phyloP scores from a whole-genome alignment of 169 alveolate species.

The Eimeria tenella region DNA sequence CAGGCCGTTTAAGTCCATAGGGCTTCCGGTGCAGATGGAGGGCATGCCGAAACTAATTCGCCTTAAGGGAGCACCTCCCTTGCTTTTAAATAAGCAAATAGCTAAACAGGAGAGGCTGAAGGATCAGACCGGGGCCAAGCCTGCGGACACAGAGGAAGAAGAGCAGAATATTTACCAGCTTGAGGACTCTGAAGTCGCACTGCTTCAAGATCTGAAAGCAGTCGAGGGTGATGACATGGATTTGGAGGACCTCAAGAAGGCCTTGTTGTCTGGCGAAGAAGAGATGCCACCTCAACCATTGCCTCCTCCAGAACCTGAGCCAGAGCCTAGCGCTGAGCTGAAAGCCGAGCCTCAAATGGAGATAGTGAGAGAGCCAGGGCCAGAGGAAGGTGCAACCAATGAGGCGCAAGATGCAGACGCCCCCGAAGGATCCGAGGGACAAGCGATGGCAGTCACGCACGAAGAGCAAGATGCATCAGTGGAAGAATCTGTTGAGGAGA shows the following conservation, averaged over 20 bases:
- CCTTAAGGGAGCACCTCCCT: constrained; percentile 13
- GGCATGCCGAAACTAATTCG: constrained; percentile 45
- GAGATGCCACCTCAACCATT: neutral
- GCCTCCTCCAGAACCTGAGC: constrained; percentile 11
- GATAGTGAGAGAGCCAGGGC: neutral
- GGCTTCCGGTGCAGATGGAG: constrained; percentile 66
- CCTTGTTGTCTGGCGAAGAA: neutral
- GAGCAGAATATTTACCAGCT: neutral
- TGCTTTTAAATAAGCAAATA: constrained; percentile 11
- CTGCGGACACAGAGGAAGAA: neutral
- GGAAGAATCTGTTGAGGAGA: neutral
- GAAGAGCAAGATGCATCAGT: neutral
- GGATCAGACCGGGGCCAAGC: neutral
- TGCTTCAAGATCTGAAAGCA: constrained; percentile 53
- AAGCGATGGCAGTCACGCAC: neutral
- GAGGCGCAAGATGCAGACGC: neutral
- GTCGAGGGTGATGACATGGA: constrained; percentile 14
- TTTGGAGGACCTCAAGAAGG: constrained; percentile 42
- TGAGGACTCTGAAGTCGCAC: constrained; percentile 28
- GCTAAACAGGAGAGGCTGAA: neutral
- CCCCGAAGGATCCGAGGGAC: neutral
- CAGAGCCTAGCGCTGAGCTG: neutral
- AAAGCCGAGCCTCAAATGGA: neutral
- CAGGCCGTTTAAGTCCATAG: constrained; percentile 50
- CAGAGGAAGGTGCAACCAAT: neutral